phyloP scores from a whole-genome alignment of 495 filamentous ascomycete genomes.

The Lepidopterella palustris region DNA sequence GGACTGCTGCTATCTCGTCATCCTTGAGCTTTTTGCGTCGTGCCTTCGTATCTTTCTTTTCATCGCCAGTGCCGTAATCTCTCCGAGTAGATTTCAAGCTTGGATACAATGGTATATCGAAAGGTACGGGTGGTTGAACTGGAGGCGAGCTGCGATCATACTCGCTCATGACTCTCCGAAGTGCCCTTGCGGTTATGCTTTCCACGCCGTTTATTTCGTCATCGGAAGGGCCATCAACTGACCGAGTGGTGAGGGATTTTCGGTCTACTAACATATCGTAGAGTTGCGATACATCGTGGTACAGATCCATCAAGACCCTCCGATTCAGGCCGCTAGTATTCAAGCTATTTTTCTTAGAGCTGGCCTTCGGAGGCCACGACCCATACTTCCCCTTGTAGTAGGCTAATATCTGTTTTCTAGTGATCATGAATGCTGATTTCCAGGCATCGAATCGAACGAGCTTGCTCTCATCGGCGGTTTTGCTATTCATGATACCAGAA shows the following conservation, averaged over 20 bases:
- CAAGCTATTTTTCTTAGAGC: constrained; percentile 86
- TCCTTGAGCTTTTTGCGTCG: constrained; percentile 64
- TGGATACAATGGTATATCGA: constrained; percentile 77
- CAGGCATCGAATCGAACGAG: constrained; percentile 76
- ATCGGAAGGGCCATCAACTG: constrained; percentile 37
- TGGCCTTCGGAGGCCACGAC: constrained; percentile 88
- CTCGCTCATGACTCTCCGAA: constrained; percentile 73
- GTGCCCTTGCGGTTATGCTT: constrained; percentile 44
- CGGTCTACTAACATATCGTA: constrained; percentile 89
- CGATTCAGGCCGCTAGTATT: constrained; percentile 81
- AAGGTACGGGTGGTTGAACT: constrained; percentile 85
- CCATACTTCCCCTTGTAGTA: constrained; percentile 83
- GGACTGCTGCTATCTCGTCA: constrained; percentile 64
- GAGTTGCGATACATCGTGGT: constrained; percentile 75
- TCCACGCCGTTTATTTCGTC: constrained; percentile 45
- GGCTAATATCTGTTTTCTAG: constrained; percentile 65
- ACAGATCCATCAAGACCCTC: constrained; percentile 70
- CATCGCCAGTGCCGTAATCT: constrained; percentile 53
- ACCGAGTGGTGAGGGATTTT: constrained; percentile 50
- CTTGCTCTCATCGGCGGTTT: constrained; percentile 63
- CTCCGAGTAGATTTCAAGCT: constrained; percentile 55
- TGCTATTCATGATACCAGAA: constrained; percentile 78
- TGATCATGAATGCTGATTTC: constrained; percentile 63
- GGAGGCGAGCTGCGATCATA: constrained; percentile 84
- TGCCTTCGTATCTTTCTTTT: constrained; percentile 63